phyloP scores from a whole-genome alignment of 805 yeast genomes.

The Nakazawaea holstii region DNA sequence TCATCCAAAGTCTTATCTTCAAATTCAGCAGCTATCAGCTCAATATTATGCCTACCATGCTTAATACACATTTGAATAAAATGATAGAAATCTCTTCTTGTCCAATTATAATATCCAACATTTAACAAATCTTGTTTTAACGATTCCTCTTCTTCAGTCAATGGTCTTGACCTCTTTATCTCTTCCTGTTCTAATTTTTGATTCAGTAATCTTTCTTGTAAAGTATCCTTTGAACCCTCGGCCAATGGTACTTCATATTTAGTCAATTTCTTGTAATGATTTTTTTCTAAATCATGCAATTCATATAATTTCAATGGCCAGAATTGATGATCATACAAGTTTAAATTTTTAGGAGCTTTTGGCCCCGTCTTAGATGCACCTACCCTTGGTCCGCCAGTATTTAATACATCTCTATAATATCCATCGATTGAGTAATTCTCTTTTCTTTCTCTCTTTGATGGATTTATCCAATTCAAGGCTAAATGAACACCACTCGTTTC shows the following conservation, averaged over 20 bases:
- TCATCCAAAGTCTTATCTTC: constrained; percentile 80
- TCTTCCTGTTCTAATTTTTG: constrained; percentile 62
- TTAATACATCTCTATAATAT: constrained; percentile 50
- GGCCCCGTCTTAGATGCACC: constrained; percentile 41
- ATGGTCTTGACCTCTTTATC: constrained; percentile 69
- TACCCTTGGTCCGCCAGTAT: constrained; percentile 58
- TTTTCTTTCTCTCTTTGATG: constrained; percentile 79
- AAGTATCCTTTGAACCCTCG: constrained; percentile 38
- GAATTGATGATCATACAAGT: constrained; percentile 87
- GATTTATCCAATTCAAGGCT: constrained; percentile 74
- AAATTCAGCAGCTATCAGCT: constrained; percentile 70
- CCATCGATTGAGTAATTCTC: constrained; percentile 84
- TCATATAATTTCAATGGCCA: constrained; percentile 73
- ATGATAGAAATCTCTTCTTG: constrained; percentile 80
- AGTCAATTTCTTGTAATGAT: constrained; percentile 64
- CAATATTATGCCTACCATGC: constrained; percentile 73
- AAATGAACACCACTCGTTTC: constrained; percentile 33
- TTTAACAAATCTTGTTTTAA: constrained; percentile 52
- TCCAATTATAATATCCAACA: constrained; percentile 80
- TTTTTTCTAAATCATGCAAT: constrained; percentile 75
- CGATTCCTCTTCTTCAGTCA: constrained; percentile 76
- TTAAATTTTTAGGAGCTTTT: constrained; percentile 78
- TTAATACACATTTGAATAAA: constrained; percentile 71
- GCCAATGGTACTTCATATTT: constrained; percentile 60
- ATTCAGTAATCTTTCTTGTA: constrained; percentile 32